A percentile compares a stretch with the other conserved stretches of the same genome.
phyloP scores from a whole-genome alignment of 83 land plant genomes.

The Isoetes engelmannii region DNA sequence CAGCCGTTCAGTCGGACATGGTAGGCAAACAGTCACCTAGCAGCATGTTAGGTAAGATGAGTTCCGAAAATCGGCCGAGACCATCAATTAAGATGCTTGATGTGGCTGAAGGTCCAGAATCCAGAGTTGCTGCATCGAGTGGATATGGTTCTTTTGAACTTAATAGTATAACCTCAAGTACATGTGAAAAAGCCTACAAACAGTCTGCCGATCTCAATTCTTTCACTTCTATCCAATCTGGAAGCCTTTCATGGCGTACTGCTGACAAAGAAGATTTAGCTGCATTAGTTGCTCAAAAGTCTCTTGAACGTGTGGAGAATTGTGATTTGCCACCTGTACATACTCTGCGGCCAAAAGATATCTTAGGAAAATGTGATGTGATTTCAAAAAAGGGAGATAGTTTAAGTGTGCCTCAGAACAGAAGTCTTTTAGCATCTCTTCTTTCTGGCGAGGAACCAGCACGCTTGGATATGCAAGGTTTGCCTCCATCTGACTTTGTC shows the following conservation, averaged over 20 bases:
- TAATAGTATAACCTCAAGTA: no score
- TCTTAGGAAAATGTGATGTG: conserved; percentile 6
- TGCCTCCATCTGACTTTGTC: not conserved
- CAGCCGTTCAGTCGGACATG: no score
- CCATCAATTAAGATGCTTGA: no score
- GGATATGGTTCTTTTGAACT: no score
- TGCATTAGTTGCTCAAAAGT: conserved; percentile 57
- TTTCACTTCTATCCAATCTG: not conserved
- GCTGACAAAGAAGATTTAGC: conserved; percentile 63
- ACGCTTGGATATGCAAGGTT: not conserved
- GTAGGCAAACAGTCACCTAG: no score
- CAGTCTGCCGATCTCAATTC: not conserved
- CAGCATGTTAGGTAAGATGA: no score
- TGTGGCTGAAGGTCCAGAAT: no score
- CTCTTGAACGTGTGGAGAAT: conserved; percentile 49
- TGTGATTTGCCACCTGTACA: conserved; percentile 70
- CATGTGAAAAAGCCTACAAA: no score
- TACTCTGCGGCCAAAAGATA: conserved; percentile 16
- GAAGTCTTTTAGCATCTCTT: conserved; percentile 1
- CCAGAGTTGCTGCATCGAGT: no score
- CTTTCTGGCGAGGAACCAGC: not conserved
- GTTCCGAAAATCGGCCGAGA: no score
- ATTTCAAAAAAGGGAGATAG: not conserved
- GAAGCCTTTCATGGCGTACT: conserved; percentile 57
- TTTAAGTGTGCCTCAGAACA: not conserved